A percentile compares a stretch with the other conserved stretches of the same genome.
These are phyloP conservation scores for Apiospora sp. DNA, from an alignment of 2,329 filamentous ascomycete genomes.

Conservation along the genomic window DNA sequence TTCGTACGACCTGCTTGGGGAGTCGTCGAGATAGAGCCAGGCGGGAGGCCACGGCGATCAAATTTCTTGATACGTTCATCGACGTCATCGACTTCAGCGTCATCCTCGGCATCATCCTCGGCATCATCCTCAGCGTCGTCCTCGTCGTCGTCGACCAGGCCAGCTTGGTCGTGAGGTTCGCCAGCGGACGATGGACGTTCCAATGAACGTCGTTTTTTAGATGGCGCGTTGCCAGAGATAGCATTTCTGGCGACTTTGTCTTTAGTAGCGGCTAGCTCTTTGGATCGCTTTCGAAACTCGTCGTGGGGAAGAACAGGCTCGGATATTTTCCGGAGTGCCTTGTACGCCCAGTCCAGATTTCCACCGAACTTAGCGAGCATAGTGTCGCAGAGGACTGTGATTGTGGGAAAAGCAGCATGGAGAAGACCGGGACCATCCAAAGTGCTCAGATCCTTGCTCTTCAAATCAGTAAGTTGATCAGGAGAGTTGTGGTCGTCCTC, in stretches of 20 bases:
- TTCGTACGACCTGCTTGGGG: conserved; percentile 38
- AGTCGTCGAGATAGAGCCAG: conserved; percentile 46
- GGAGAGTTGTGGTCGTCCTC: neutral
- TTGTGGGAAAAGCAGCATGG: conserved; percentile 47
- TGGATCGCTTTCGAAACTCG: neutral
- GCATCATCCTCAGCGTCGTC: conserved; percentile 34
- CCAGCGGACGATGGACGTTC: neutral
- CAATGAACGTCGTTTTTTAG: neutral
- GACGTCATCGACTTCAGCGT: conserved; percentile 38
- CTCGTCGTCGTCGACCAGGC: conserved; percentile 37
- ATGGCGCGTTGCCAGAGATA: neutral
- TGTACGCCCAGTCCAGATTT: neutral
- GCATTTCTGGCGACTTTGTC: neutral
- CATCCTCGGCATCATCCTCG: conserved; percentile 25
- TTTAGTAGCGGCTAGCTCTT: neutral
- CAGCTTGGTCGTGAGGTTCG: neutral
- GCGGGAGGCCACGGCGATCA: conserved; percentile 49
- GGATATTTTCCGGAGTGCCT: conserved; percentile 1
- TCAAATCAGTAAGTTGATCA: conserved; percentile 16
- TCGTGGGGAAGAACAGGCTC: conserved; percentile 4
- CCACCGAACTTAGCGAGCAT: conserved; percentile 1
- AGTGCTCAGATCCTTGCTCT: conserved; percentile 29
- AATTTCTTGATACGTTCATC: conserved; percentile 41
- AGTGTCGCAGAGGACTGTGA: neutral
- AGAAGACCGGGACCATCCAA: conserved; percentile 48